Conservation (phyloP, 306 rosid species). For the Cicer judaicum region DNA sequence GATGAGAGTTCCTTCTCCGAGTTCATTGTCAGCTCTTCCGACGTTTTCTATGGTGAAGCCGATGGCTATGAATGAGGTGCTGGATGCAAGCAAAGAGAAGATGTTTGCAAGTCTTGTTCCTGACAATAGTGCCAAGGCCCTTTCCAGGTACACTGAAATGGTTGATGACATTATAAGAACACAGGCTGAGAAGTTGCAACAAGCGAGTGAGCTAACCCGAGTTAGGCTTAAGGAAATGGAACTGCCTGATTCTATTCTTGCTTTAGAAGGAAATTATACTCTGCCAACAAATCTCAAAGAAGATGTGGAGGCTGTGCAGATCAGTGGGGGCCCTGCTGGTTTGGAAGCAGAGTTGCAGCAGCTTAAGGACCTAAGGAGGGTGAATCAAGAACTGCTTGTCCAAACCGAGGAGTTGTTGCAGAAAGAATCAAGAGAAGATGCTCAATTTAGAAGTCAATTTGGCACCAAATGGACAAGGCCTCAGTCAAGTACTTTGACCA, state of each 20-base stretch:
- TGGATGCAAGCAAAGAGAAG: conserved; percentile 96
- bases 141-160: conserved; percentile 97
- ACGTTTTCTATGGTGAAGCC: conserved; percentile 94
- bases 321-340: conserved; percentile 92
- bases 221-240: conserved; percentile 99
- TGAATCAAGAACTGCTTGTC: conserved; percentile 83
- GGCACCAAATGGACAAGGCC: conserved; percentile 99
- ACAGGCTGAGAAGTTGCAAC: conserved; percentile 94
- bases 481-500: conserved; percentile 91
- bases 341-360: conserved; percentile 95
- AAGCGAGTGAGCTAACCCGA: conserved; percentile 94
- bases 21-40: conserved; percentile 74
- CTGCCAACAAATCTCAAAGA: conserved; percentile 81
- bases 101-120: conserved; percentile 96
- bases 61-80: conserved; percentile 79
- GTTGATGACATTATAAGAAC: conserved; percentile 88
- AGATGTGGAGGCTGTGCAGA: conserved; percentile 98
- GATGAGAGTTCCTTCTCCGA: conserved; percentile 85
- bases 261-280: conserved; percentile 88
- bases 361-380: conserved; percentile 91
- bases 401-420: conserved; percentile 92
- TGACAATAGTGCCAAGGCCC: conserved; percentile 90
- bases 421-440: conserved; percentile 94
- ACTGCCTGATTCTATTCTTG: conserved; percentile 93
- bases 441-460: conserved; percentile 91